Conservation (phyloP, 768 basidiomycete genomes). For the Boletellus sp. region DNA sequence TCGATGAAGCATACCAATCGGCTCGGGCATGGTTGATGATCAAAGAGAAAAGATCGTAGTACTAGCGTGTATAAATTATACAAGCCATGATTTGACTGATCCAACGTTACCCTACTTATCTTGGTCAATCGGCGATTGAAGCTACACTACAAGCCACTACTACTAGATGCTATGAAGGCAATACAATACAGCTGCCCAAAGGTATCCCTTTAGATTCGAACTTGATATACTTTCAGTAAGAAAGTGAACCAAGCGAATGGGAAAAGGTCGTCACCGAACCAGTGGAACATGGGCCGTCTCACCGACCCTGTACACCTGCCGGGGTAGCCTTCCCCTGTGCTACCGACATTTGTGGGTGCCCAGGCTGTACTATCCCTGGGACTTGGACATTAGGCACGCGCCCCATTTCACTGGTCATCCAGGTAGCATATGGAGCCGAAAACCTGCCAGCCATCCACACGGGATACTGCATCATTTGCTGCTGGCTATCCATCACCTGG, state of each 20-base stretch:
- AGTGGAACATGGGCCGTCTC: slow-evolving; percentile 8
- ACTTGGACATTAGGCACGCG: slow-evolving; percentile 27
- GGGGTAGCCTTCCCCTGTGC: slow-evolving; percentile 32
- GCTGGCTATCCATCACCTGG: slow-evolving; percentile 25
- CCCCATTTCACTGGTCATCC: slow-evolving; percentile 17
- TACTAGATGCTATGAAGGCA: neutral
- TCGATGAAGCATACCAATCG: slow-evolving; percentile 23
- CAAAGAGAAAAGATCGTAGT: neutral
- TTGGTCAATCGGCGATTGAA: slow-evolving; percentile 11
- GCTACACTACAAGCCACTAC: slow-evolving; percentile 5
- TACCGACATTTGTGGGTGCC: slow-evolving; percentile 29
- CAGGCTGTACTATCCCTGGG: slow-evolving; percentile 28
- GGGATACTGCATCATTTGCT: slow-evolving; percentile 30
- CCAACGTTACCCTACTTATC: slow-evolving; percentile 12
- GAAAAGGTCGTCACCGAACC: slow-evolving; percentile 5
- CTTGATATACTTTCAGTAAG: too few species aligned
- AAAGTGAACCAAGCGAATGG: slow-evolving; percentile 2
- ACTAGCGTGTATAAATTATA: neutral
- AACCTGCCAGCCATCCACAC: slow-evolving; percentile 21
- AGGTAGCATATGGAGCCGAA: slow-evolving; percentile 23
- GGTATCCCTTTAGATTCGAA: slow-evolving; percentile 8
- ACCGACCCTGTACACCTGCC: slow-evolving; percentile 34
- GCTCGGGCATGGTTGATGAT: slow-evolving; percentile 23
- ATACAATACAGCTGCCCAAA: slow-evolving; percentile 13
- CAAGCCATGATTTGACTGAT: neutral